Evolutionary conservation across 2,329 filamentous ascomycete genomes (phyloP).

Genomic region (Aureobasidium sp.): DNA sequence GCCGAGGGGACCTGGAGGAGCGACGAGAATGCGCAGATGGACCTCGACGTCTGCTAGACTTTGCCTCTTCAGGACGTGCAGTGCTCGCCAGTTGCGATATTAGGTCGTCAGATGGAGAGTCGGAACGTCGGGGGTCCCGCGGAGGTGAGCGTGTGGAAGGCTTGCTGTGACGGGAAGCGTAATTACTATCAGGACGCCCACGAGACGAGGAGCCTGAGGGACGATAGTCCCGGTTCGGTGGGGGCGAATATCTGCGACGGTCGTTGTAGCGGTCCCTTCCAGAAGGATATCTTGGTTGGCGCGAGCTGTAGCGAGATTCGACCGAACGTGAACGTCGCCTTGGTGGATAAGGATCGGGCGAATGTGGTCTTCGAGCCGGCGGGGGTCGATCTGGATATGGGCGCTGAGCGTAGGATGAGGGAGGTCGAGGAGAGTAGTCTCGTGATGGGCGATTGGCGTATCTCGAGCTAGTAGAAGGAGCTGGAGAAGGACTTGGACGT

Average conservation of each 20-base stretch:
- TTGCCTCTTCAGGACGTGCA: constrained; percentile 12
- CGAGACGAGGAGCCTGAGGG: constrained; percentile 1
- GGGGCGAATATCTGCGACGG: constrained; percentile 15
- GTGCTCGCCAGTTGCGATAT: constrained; percentile 18
- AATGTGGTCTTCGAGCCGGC: constrained; percentile 24
- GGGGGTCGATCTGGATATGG: neutral
- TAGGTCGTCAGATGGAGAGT: constrained; percentile 20
- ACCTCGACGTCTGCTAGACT: constrained; percentile 7
- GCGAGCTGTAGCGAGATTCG: constrained; percentile 32
- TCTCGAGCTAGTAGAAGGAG: constrained; percentile 6
- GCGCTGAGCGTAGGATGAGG: neutral
- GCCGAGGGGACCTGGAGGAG: constrained; percentile 22
- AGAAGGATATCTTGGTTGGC: constrained; percentile 28
- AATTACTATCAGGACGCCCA: constrained; percentile 13
- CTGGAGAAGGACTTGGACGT: constrained; percentile 7
- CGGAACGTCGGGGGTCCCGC: constrained; percentile 19
- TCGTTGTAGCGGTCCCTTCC: constrained; percentile 20
- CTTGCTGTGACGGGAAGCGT: constrained; percentile 16
- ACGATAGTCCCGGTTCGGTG: constrained; percentile 12
- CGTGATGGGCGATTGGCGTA: constrained; percentile 3
- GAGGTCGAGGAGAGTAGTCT: constrained; percentile 10
- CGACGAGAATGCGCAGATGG: constrained; percentile 10
- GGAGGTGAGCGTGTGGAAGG: constrained; percentile 2
- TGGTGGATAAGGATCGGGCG: constrained; percentile 31
- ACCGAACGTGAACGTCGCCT: constrained; percentile 37